These are phyloP conservation scores for Leishmania amazonensis DNA, from an alignment of 208 protist species.

Conservation along the genomic window DNA sequence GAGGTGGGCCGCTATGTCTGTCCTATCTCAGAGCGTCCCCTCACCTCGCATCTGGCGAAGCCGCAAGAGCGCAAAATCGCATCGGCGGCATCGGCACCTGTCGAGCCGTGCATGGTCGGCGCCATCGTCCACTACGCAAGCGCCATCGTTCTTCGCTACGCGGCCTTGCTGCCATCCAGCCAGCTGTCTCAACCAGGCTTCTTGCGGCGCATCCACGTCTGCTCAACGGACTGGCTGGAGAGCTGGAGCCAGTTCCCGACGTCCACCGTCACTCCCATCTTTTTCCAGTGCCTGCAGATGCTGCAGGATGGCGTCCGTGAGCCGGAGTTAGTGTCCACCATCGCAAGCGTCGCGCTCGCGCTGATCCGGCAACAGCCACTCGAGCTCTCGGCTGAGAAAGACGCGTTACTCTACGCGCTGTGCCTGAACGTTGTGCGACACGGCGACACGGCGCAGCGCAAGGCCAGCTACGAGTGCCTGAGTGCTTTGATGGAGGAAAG, in stretches of 20 bases:
- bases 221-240: conserved; percentile 64
- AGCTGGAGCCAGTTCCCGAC: conserved; percentile 43
- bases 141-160: conserved; percentile 67
- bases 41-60: conserved; percentile 13
- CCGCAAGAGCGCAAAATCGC: background rate
- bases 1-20: conserved; percentile 44
- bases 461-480: conserved; percentile 59
- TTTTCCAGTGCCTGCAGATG: conserved; percentile 53
- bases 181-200: conserved; percentile 41
- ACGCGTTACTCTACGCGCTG: conserved; percentile 78
- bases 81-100: background rate
- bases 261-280: conserved; percentile 26
- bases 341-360: conserved; percentile 53
- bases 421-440: conserved; percentile 44
- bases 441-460: conserved; percentile 40
- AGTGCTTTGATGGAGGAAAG: conserved; percentile 66
- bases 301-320: conserved; percentile 42
- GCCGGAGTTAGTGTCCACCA: conserved; percentile 50
- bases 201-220: conserved; percentile 56
- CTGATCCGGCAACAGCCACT: conserved; percentile 52
- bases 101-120: conserved; percentile 39
- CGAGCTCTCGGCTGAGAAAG: conserved; percentile 36
- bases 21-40: conserved; percentile 29
- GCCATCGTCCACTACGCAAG: conserved; percentile 82
- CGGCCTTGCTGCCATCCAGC: conserved; percentile 33